Conservation (phyloP, 805 yeast species). For the Soucietia sequanensis region DNA sequence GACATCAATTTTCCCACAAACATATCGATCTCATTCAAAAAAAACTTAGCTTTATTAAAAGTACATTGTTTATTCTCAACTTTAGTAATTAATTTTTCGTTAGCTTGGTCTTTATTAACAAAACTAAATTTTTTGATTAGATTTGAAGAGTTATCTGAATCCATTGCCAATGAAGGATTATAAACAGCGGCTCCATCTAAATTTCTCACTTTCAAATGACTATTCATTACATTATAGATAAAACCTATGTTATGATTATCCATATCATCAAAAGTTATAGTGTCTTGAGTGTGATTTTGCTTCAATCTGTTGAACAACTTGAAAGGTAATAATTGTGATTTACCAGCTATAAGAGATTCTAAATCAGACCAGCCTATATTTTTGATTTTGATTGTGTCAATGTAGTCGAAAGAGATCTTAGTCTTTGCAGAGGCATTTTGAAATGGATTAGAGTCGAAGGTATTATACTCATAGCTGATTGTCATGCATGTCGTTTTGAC, state of each 20-base stretch:
- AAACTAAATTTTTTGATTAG: constrained; percentile 13
- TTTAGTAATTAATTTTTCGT: constrained; percentile 7
- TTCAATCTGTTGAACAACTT: constrained; percentile 16
- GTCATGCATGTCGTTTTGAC: constrained; percentile 30
- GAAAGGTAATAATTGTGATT: constrained; percentile 18
- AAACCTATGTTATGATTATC: constrained; percentile 34
- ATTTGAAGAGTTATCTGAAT: constrained; percentile 12
- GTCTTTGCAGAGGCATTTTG: constrained; percentile 19
- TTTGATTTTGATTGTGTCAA: constrained; percentile 22
- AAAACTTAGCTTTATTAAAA: constrained; percentile 16
- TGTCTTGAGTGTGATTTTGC: not conserved
- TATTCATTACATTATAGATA: constrained; percentile 28
- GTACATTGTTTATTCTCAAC: constrained; percentile 1
- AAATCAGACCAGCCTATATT: constrained; percentile 17
- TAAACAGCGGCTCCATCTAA: constrained; percentile 24
- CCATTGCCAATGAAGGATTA: constrained; percentile 7
- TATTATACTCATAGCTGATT: constrained; percentile 31
- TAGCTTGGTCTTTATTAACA: not conserved
- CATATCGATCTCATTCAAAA: constrained; percentile 23
- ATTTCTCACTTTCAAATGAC: constrained; percentile 32
- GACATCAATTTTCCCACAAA: constrained; percentile 26
- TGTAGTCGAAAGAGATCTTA: constrained; percentile 26
- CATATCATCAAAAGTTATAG: constrained; percentile 10
- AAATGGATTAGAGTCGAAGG: constrained; percentile 35
- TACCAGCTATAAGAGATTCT: constrained; percentile 29